Evolutionary conservation across 108 stramenopile genomes (phyloP).

Genomic region (Nitzschia inconspicua): DNA sequence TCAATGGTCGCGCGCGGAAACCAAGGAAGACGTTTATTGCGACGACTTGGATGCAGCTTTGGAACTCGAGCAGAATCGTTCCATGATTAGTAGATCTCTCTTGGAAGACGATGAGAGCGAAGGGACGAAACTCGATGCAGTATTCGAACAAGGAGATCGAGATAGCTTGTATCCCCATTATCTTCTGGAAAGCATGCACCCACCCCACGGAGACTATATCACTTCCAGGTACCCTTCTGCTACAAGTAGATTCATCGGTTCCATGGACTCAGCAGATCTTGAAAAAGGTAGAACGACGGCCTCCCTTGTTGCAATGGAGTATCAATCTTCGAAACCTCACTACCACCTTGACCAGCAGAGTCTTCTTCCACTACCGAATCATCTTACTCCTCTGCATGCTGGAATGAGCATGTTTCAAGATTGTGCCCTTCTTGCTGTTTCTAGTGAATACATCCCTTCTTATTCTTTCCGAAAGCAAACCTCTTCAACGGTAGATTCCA

Average conservation of each 20-base stretch:
- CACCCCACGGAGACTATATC: neutral
- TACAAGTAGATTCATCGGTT: neutral
- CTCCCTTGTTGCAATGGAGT: constrained; percentile 11
- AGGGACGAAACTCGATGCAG: neutral
- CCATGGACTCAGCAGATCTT: neutral
- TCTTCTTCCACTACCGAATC: no score
- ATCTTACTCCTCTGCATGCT: constrained; percentile 4
- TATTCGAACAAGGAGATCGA: neutral
- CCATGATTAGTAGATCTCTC: constrained; percentile 7
- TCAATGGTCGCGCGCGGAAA: neutral
- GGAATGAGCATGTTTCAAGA: constrained; percentile 16
- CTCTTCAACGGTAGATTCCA: constrained; percentile 3
- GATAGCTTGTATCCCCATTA: neutral
- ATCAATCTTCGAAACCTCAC: constrained; percentile 8
- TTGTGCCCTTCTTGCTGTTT: constrained; percentile 7
- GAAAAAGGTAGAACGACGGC: constrained; percentile 2
- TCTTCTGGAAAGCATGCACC: neutral
- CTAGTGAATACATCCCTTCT: neutral
- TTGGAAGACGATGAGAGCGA: constrained; percentile 9
- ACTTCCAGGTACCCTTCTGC: neutral
- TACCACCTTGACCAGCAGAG: no score
- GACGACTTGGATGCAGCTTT: constrained; percentile 4
- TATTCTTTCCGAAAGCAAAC: neutral
- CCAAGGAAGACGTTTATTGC: neutral
- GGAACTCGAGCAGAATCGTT: constrained; percentile 9